phyloP scores from a whole-genome alignment of 2,329 filamentous ascomycete genomes.

The Sclerotinia spermophila region DNA sequence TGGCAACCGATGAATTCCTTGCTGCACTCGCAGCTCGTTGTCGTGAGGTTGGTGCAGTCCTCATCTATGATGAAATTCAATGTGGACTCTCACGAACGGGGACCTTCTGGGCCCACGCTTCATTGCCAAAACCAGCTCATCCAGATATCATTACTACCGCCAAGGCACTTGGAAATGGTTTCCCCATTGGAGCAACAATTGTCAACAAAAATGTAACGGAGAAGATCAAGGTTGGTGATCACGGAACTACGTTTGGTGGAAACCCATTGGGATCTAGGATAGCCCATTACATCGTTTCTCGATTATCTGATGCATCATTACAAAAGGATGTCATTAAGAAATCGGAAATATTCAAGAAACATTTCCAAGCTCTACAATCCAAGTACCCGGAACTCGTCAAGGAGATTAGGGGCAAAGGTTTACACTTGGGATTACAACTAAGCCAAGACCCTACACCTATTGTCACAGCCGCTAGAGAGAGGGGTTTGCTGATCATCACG shows the following conservation, averaged over 20 bases:
- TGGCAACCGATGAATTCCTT: conserved; percentile 79
- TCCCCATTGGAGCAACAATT: conserved; percentile 84
- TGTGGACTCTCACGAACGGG: conserved; percentile 88
- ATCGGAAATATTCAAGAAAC: conserved; percentile 54
- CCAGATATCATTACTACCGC: conserved; percentile 92
- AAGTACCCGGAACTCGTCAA: conserved; percentile 68
- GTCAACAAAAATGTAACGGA: conserved; percentile 60
- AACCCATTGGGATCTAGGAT: conserved; percentile 68
- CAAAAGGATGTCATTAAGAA: conserved; percentile 68
- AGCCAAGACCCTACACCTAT: conserved; percentile 68
- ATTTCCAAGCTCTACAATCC: conserved; percentile 53
- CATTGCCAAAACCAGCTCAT: conserved; percentile 73
- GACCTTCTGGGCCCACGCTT: conserved; percentile 80
- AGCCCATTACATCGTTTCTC: conserved; percentile 78
- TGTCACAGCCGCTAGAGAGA: conserved; percentile 80
- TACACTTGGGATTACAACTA: conserved; percentile 86
- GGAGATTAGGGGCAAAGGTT: conserved; percentile 76
- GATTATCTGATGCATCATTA: conserved; percentile 68
- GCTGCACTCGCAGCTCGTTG: conserved; percentile 78
- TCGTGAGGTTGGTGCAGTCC: conserved; percentile 78
- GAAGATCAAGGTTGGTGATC: conserved; percentile 62
- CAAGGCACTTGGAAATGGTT: conserved; percentile 94
- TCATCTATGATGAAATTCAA: conserved; percentile 97
- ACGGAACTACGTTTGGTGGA: conserved; percentile 72
- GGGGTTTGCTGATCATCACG: conserved; percentile 85